Conservation (phyloP, 148 eudicot species). For the Suaeda aralocaspica region DNA sequence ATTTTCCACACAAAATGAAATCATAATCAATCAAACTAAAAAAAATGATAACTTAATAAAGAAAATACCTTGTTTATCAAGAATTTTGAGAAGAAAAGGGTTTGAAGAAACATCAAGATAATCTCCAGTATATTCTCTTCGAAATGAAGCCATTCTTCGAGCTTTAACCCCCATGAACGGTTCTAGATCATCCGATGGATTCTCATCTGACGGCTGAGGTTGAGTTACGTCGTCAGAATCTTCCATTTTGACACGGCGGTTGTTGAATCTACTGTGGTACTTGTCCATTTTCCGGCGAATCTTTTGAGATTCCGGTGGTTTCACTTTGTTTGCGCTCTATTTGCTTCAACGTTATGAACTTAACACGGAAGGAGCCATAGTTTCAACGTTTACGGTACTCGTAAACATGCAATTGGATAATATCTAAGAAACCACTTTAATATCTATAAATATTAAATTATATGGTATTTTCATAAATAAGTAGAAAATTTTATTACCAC, state of each 20-base stretch:
- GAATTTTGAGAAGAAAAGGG: conserved; percentile 61
- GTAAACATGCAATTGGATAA: too few relatives aligned
- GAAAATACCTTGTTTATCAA: conserved; percentile 69
- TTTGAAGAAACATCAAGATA: conserved; percentile 61
- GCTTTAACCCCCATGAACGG: conserved; percentile 72
- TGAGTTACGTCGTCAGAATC: conserved; percentile 14
- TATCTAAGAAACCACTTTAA: too few relatives aligned
- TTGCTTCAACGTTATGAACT: too few relatives aligned
- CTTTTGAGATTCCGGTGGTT: too few relatives aligned
- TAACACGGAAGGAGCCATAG: too few relatives aligned
- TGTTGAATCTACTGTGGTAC: conserved; percentile 11
- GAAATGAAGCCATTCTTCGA: conserved; percentile 54
- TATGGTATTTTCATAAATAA: too few relatives aligned
- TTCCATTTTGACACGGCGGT: conserved; percentile 37
- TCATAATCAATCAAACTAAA: not conserved
- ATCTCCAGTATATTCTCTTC: conserved; percentile 57
- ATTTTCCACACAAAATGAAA: not conserved
- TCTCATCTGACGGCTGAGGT: conserved; percentile 27
- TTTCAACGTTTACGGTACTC: too few relatives aligned
- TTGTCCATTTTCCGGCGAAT: conserved; percentile 1
- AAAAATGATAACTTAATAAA: not conserved
- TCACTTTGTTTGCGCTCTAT: too few relatives aligned
- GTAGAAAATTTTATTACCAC: too few relatives aligned
- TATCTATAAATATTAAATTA: too few relatives aligned
- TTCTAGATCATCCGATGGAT: conserved; percentile 42